These are phyloP conservation scores for Dendrostoma leiphaemia DNA, from an alignment of 2,329 filamentous ascomycete species.

Conservation along the genomic window DNA sequence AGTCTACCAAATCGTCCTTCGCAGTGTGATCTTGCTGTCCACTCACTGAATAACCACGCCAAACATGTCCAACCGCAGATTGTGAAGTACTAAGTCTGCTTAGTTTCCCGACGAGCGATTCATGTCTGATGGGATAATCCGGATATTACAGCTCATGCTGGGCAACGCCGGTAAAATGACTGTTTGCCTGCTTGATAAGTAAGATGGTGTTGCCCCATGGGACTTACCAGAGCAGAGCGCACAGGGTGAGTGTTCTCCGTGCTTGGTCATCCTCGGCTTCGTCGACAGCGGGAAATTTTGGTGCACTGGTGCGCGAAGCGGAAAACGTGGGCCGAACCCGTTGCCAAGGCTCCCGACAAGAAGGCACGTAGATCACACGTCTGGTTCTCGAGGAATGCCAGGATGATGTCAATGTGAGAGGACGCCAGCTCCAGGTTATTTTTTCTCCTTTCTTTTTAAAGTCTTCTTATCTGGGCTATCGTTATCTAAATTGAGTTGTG, in stretches of 20 bases:
- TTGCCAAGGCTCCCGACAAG: not conserved
- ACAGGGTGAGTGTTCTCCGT: constrained; percentile 4
- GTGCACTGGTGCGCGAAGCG: too few relatives aligned
- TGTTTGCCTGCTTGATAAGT: not conserved
- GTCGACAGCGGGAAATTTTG: too few relatives aligned
- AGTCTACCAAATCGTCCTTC: not conserved
- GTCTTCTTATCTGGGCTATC: too few relatives aligned
- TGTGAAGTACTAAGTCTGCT: too few relatives aligned
- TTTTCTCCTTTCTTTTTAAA: too few relatives aligned
- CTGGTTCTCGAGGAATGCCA: not conserved
- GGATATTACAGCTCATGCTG: not conserved
- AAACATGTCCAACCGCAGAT: too few relatives aligned
- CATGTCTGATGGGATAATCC: not conserved
- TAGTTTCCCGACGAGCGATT: not conserved
- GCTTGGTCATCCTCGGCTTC: not conserved
- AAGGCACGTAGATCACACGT: not conserved
- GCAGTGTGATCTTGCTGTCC: not conserved
- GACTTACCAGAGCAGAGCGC: too few relatives aligned
- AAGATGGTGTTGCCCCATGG: not conserved
- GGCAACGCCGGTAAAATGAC: not conserved
- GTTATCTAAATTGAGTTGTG: too few relatives aligned
- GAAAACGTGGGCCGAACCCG: not conserved
- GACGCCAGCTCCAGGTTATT: too few relatives aligned
- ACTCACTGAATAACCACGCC: too few relatives aligned
- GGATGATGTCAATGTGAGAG: too few relatives aligned